phyloP scores from a whole-genome alignment of 2,329 filamentous ascomycete species.

The Beauveria brongniartii region DNA sequence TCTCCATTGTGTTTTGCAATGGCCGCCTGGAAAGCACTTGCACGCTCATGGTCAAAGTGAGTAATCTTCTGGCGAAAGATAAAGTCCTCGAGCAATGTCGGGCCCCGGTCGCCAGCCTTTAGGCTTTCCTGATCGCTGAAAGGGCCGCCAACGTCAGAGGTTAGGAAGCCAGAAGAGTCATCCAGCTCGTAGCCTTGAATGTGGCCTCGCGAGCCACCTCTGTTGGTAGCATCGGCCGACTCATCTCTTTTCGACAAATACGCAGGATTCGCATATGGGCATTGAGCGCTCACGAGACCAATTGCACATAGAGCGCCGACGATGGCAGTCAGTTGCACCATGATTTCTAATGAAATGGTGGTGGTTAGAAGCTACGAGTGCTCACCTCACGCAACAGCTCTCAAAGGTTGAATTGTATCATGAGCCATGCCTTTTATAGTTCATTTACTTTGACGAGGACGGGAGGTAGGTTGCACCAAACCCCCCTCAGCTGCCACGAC shows the following conservation, averaged over 20 bases:
- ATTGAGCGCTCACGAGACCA: constrained; percentile 22
- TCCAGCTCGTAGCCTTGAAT: constrained; percentile 35
- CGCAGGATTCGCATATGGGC: constrained; percentile 26
- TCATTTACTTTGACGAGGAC: neutral
- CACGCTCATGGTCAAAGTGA: constrained; percentile 63
- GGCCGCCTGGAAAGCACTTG: constrained; percentile 24
- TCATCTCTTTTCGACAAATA: constrained; percentile 19
- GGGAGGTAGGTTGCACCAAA: neutral
- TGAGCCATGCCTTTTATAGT: neutral
- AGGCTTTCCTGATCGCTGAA: constrained; percentile 60
- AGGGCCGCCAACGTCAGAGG: constrained; percentile 59
- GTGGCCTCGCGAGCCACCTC: constrained; percentile 22
- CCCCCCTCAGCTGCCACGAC: no score
- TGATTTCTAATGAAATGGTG: constrained; percentile 9
- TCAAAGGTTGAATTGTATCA: neutral
- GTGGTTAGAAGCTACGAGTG: neutral
- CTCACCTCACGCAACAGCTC: neutral
- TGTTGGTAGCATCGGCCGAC: neutral
- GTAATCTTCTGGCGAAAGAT: constrained; percentile 66
- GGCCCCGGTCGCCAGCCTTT: constrained; percentile 57
- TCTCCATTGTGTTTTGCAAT: neutral
- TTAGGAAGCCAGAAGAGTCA: constrained; percentile 49
- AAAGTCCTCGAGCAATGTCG: constrained; percentile 64
- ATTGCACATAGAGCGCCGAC: constrained; percentile 19
- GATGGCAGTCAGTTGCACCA: constrained; percentile 20